Evolutionary conservation across 78 protist species (phyloP), one percentile per base, ranked within the genome.

Genomic region (Monosiga brevicollis): DNA sequence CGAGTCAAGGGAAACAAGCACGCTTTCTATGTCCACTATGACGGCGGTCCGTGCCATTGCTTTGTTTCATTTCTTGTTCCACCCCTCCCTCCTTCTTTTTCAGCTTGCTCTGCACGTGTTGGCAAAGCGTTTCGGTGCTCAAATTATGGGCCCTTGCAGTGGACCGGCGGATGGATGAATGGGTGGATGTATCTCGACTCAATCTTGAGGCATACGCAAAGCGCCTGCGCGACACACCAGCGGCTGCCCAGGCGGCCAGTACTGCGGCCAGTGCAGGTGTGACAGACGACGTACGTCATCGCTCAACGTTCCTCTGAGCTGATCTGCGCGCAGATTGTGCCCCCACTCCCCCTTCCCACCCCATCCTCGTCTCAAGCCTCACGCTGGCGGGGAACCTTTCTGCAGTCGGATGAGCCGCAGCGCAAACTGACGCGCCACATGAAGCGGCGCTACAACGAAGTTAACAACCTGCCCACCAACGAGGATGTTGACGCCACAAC

Each of bases 401-500:
- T 20, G 62, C 62, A 15, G 29, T 20, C 62, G 62, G 6, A 15
- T 6, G 62, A 49, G 62, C 62, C 62, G 62, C 6, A 6, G 62
- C 62, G 74, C 34, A 70, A 70, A 32, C 9, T 70, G 74, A 70
- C 74, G 74, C 74, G 74, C 15, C 11, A 70, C 74, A 70, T 70
- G 74, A 70, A 70, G 74, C 74, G 74, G 6, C 11, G 26, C 36
- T 24, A 6, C 9, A 32, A 70, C 34, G 74, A 20, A 10, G 26
- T 6, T 25, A 6, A 70, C 74, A 10, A 22, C 26, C 35, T 6
- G 9, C 36, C 15, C 6, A 84, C 79, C 79, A 82, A 71, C 26
- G 81, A 54, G 0, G 82, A 74, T 20, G 89, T 79, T 25, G 82
- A 84, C 62, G 70, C 88, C 9, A 81, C 80, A 49, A 24, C 83